These are phyloP conservation scores for Botrytis fragariae DNA, from an alignment of 2,329 filamentous ascomycete genomes.

Conservation along the genomic window DNA sequence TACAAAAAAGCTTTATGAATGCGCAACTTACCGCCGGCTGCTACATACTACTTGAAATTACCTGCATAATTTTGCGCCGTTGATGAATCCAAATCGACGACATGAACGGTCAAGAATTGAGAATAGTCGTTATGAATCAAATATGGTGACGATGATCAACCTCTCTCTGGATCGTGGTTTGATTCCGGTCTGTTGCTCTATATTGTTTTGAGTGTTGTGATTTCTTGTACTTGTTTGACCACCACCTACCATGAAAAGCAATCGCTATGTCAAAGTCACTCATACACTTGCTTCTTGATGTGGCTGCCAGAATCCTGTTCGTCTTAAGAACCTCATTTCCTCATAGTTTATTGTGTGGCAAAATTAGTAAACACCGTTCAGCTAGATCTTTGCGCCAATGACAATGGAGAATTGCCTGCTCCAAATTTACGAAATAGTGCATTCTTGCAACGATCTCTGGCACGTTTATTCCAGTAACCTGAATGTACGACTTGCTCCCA, in stretches of 20 bases:
- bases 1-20: conserved; percentile 38
- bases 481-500: neutral
- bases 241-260: neutral
- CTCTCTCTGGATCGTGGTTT: neutral
- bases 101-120: neutral
- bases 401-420: neutral
- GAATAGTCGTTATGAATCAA: neutral
- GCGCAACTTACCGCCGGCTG: conserved; percentile 71
- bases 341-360: neutral
- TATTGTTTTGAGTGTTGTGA: neutral
- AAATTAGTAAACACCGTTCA: neutral
- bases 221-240: neutral
- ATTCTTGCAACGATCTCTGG: neutral
- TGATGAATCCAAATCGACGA: neutral
- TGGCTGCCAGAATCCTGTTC: neutral
- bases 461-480: neutral
- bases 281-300: no score
- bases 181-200: neutral
- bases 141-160: no score
- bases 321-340: neutral
- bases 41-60: conserved; percentile 49
- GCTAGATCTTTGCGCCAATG: neutral
- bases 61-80: neutral
- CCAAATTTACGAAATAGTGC: neutral
- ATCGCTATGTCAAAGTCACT: neutral